A percentile compares a stretch with the other conserved stretches of the same genome.
Conservation (phyloP, 169 alveolate genomes). For the Eimeria sp. region DNA sequence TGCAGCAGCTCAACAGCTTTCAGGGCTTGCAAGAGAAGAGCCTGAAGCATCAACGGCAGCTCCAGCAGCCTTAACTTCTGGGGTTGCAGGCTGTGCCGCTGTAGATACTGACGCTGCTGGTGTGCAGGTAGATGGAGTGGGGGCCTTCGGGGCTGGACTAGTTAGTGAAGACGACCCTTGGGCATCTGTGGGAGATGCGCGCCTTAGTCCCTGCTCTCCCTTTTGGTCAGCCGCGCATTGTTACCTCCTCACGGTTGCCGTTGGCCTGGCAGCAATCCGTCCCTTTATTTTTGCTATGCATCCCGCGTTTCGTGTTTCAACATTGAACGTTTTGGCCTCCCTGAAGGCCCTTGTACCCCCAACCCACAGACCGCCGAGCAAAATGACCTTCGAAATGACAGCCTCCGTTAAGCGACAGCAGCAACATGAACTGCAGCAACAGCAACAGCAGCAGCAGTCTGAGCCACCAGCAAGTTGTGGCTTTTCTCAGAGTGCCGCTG, state of each 20-base stretch:
- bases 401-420: neutral
- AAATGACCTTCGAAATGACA: neutral
- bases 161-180: neutral
- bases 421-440: neutral
- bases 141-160: neutral
- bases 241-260: slow-evolving; percentile 34
- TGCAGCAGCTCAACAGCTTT: neutral
- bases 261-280: slow-evolving; percentile 37
- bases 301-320: slow-evolving; percentile 42
- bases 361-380: slow-evolving; percentile 16
- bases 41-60: slow-evolving; percentile 2
- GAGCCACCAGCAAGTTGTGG: neutral
- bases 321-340: slow-evolving; percentile 3
- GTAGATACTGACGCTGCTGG: slow-evolving; percentile 10
- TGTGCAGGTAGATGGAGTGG: neutral
- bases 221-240: slow-evolving; percentile 35
- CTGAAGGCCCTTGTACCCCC: slow-evolving; percentile 31
- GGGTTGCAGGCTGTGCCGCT: neutral
- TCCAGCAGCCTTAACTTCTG: neutral
- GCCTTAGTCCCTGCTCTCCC: slow-evolving; percentile 13
- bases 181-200: neutral
- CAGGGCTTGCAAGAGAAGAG: neutral
- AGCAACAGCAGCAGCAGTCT: slow-evolving; percentile 48
- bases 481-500: neutral
- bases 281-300: neutral